A percentile compares a stretch with the other conserved stretches of the same genome.
Conservation (phyloP, 495 filamentous ascomycete genomes). For the Trichoderma asperelloides region DNA sequence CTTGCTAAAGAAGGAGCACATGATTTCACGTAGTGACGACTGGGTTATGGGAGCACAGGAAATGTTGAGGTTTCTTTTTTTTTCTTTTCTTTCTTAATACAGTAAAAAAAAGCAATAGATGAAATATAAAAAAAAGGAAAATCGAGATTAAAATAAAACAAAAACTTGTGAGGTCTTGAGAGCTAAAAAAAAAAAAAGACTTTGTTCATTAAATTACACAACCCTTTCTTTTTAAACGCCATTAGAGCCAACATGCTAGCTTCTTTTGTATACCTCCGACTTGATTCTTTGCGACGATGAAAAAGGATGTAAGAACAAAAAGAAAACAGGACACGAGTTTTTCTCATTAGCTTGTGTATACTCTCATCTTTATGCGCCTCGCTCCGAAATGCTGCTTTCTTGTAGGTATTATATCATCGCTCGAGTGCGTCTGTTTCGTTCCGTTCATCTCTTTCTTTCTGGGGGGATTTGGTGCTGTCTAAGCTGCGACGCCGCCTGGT, state of each 20-base stretch:
- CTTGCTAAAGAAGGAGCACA: not conserved
- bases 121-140: not conserved
- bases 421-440: not conserved
- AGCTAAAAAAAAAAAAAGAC: no score
- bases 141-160: not conserved
- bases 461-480: not conserved
- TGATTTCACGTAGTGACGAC: not conserved
- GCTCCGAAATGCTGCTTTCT: not conserved
- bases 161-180: not conserved
- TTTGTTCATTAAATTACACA: not conserved
- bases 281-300: not conserved
- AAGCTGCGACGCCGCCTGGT: not conserved
- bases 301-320: not conserved
- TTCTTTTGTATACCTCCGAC: not conserved
- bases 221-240: not conserved
- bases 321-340: not conserved
- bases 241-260: not conserved
- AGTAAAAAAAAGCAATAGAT: not conserved
- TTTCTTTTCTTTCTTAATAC: not conserved
- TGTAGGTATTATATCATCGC: not conserved
- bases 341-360: not conserved
- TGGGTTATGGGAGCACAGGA: not conserved
- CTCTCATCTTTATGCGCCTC: not conserved
- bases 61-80: not conserved
- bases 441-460: no score